Percentiles rank a stretch among this genome's conserved stretches.
These are phyloP conservation scores for Syzygium aromaticum DNA, from an alignment of 345 rosid species.

Conservation along the genomic window DNA sequence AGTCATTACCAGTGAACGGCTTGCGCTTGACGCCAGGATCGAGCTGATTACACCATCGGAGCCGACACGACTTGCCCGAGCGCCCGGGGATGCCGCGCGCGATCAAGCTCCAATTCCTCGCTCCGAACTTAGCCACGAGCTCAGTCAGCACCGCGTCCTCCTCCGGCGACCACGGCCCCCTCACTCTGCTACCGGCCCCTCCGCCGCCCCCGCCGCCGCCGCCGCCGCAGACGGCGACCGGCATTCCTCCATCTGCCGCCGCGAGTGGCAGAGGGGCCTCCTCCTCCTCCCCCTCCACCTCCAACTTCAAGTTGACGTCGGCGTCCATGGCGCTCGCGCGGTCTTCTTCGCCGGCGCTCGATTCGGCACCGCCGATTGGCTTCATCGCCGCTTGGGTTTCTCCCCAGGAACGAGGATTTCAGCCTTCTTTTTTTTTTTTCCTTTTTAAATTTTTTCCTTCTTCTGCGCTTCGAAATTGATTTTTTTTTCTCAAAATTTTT, in stretches of 20 bases:
- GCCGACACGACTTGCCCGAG: slow-evolving; percentile 80
- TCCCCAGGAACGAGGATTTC: background rate
- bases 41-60: slow-evolving; percentile 91
- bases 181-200: slow-evolving; percentile 16
- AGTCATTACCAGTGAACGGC: slow-evolving; percentile 53
- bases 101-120: slow-evolving; percentile 64
- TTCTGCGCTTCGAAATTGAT: background rate
- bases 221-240: background rate
- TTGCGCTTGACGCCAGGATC: slow-evolving; percentile 62
- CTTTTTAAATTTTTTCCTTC: no score
- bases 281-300: background rate
- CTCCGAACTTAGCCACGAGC: slow-evolving; percentile 37
- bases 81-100: slow-evolving; percentile 60
- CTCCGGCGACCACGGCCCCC: slow-evolving; percentile 51
- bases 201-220: slow-evolving; percentile 17
- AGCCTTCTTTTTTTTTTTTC: background rate
- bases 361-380: background rate
- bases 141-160: slow-evolving; percentile 38
- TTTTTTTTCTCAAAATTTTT: background rate
- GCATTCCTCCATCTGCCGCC: background rate
- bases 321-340: background rate
- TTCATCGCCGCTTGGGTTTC: background rate
- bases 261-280: background rate
- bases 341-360: background rate
- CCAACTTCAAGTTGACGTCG: background rate